phyloP scores from a whole-genome alignment of 768 basidiomycete species.

The Gautieria morchelliformis region DNA sequence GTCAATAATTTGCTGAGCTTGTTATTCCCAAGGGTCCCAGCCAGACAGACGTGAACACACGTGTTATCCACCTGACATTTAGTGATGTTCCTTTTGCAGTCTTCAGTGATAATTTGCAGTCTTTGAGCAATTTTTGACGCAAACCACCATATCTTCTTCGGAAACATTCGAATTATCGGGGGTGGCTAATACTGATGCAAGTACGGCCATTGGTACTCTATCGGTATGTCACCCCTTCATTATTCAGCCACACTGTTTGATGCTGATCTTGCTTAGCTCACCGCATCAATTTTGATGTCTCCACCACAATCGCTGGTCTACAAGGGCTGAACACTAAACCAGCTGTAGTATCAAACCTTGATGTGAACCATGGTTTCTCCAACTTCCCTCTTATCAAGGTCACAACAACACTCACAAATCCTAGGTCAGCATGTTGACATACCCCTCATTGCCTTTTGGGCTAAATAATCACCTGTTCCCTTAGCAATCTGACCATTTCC shows the following conservation, averaged over 20 bases:
- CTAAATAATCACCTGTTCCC: not conserved
- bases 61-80: constrained; percentile 56
- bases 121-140: constrained; percentile 56
- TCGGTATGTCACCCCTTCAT: constrained; percentile 13
- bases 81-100: constrained; percentile 49
- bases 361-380: constrained; percentile 58
- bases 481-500: constrained; percentile 35
- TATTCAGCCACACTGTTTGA: not conserved
- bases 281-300: constrained; percentile 48
- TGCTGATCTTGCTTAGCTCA: constrained; percentile 20
- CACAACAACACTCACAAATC: constrained; percentile 53
- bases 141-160: constrained; percentile 39
- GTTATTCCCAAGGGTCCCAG: constrained; percentile 47
- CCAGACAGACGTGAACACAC: constrained; percentile 49
- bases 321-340: constrained; percentile 55
- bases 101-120: constrained; percentile 33
- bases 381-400: constrained; percentile 62
- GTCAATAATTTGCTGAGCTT: constrained; percentile 49
- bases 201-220: constrained; percentile 58
- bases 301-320: constrained; percentile 49
- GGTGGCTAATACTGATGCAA: constrained; percentile 40
- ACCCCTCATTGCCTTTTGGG: not conserved
- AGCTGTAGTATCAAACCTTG: constrained; percentile 44
- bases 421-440: constrained; percentile 33
- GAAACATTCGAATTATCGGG: constrained; percentile 46